These are phyloP conservation scores for Suillus sp. DNA, from an alignment of 768 basidiomycete genomes.

Conservation along the genomic window DNA sequence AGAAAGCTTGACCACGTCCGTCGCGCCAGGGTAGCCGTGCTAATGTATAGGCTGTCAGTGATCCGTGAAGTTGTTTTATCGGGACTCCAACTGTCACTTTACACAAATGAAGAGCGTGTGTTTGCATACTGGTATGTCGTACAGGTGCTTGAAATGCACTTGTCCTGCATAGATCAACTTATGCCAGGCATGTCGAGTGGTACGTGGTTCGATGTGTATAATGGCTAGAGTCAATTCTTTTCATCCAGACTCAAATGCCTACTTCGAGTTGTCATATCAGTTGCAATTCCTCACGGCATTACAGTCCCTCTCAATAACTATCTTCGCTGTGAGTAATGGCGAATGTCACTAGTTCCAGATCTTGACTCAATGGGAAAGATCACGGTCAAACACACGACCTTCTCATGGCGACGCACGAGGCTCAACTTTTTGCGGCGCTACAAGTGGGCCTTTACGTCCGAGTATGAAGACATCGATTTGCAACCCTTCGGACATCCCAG, in stretches of 20 bases:
- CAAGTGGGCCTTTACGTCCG: constrained; percentile 73
- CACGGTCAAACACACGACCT: constrained; percentile 47
- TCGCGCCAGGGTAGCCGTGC: constrained; percentile 48
- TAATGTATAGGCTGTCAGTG: constrained; percentile 59
- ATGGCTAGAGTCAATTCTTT: constrained; percentile 8
- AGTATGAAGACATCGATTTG: constrained; percentile 53
- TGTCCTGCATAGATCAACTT: constrained; percentile 54
- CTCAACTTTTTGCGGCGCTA: constrained; percentile 68
- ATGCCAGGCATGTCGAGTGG: constrained; percentile 42
- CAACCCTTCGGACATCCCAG: constrained; percentile 57
- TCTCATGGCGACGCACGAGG: constrained; percentile 51
- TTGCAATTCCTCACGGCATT: constrained; percentile 55
- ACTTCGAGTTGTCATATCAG: constrained; percentile 53
- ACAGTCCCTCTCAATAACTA: constrained; percentile 54
- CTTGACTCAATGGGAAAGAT: constrained; percentile 38
- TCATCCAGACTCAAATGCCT: constrained; percentile 27
- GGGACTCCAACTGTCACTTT: constrained; percentile 77
- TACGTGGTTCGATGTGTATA: constrained; percentile 17
- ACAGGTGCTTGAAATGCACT: constrained; percentile 57
- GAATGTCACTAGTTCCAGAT: background rate
- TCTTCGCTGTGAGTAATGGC: constrained; percentile 50
- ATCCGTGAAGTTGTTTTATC: constrained; percentile 72
- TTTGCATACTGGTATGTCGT: constrained; percentile 78
- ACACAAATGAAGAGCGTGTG: constrained; percentile 63
- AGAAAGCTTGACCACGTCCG: constrained; percentile 35